Evolutionary conservation across 2,329 filamentous ascomycete genomes (phyloP).

Genomic region (Cryphonectria japonica): DNA sequence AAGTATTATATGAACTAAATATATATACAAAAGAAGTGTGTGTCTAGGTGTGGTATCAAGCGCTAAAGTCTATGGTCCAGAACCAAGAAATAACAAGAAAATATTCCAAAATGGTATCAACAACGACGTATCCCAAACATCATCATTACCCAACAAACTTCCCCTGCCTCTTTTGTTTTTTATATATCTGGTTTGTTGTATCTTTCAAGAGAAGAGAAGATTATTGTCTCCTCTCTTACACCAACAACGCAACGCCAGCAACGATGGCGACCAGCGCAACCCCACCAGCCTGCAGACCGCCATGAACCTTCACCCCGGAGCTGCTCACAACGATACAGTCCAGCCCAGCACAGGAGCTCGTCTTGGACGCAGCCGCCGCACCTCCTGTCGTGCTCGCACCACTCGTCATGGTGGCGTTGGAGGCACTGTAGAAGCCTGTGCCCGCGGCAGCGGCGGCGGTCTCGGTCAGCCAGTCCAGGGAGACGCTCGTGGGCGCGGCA

Average conservation of each 20-base stretch:
- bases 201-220: not conserved
- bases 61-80: conserved; percentile 1
- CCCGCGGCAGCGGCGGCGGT: conserved; percentile 1
- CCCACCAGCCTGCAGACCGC: conserved; percentile 12
- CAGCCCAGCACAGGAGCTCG: conserved; percentile 14
- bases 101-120: not conserved
- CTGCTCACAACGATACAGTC: conserved; percentile 29
- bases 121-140: not conserved
- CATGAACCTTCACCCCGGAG: conserved; percentile 12
- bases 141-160: not conserved
- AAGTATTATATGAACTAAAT: not conserved
- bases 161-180: too few species aligned
- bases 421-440: conserved; percentile 5
- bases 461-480: conserved; percentile 12
- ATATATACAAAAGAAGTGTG: conserved; percentile 4
- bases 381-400: conserved; percentile 12
- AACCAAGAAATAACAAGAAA: not conserved
- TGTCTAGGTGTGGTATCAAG: conserved; percentile 7
- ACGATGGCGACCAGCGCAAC: conserved; percentile 25
- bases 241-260: conserved; percentile 20
- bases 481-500: conserved; percentile 9
- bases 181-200: too few species aligned
- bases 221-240: not conserved
- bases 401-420: conserved; percentile 16
- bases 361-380: not conserved